These are phyloP conservation scores for Claviceps cyperi DNA, from an alignment of 2,329 filamentous ascomycete species.

Conservation along the genomic window DNA sequence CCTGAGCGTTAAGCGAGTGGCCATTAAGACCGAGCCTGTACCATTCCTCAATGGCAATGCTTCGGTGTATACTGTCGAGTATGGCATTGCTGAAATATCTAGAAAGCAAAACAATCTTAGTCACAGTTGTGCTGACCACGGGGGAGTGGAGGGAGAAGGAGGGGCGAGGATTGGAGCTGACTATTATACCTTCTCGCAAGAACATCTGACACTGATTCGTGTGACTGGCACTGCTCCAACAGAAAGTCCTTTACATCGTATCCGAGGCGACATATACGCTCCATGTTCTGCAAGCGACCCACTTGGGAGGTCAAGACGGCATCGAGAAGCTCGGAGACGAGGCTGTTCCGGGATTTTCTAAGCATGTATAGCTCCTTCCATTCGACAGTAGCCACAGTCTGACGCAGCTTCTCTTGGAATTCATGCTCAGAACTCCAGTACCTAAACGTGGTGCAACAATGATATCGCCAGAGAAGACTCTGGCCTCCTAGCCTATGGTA, in stretches of 20 bases:
- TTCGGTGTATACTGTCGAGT: conserved; percentile 67
- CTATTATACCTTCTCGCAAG: conserved; percentile 50
- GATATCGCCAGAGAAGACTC: conserved; percentile 63
- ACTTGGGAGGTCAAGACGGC: conserved; percentile 57
- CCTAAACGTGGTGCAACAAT: conserved; percentile 54
- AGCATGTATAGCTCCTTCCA: conserved; percentile 60
- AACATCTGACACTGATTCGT: conserved; percentile 52
- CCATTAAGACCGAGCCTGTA: conserved; percentile 20
- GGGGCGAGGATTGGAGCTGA: background rate
- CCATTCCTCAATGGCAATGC: conserved; percentile 69
- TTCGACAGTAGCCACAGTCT: conserved; percentile 40
- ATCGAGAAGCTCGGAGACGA: conserved; percentile 43
- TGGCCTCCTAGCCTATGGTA: conserved; percentile 54
- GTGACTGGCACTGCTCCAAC: conserved; percentile 45
- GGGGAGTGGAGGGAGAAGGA: background rate
- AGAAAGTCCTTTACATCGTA: conserved; percentile 85
- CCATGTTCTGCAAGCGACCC: conserved; percentile 53
- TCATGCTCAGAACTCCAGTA: conserved; percentile 60
- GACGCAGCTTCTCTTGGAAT: conserved; percentile 40
- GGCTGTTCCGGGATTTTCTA: conserved; percentile 37
- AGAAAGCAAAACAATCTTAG: conserved; percentile 3
- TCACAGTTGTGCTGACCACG: background rate
- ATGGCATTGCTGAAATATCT: conserved; percentile 65
- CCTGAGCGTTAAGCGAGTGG: conserved; percentile 8
- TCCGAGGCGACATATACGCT: conserved; percentile 55